These are phyloP conservation scores for Ogataea parapolymorpha DNA, from an alignment of 805 yeast genomes.

Conservation along the genomic window DNA sequence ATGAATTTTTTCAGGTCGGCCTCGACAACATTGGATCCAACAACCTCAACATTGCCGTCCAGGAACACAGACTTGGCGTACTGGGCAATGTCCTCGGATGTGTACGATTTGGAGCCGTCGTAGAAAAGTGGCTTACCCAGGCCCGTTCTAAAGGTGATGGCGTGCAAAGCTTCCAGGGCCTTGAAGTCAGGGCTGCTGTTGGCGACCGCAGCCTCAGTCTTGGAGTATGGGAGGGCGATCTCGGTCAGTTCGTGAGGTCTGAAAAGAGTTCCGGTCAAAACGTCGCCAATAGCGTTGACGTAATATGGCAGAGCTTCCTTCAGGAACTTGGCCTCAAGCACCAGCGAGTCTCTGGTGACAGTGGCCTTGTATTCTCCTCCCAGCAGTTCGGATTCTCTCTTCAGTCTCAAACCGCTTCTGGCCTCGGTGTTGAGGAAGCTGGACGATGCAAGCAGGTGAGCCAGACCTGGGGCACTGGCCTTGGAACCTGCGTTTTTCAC, in stretches of 20 bases:
- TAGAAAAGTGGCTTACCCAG: conserved; percentile 80
- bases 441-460: conserved; percentile 82
- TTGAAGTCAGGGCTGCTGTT: conserved; percentile 47
- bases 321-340: conserved; percentile 77
- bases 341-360: conserved; percentile 81
- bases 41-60: conserved; percentile 65
- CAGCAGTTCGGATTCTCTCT: conserved; percentile 90
- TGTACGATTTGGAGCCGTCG: conserved; percentile 56
- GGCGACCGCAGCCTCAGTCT: conserved; percentile 57
- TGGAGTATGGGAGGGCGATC: conserved; percentile 75
- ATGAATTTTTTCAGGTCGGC: conserved; percentile 68
- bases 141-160: conserved; percentile 79
- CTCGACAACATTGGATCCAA: conserved; percentile 70
- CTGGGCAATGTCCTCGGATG: conserved; percentile 60
- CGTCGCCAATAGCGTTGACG: conserved; percentile 79
- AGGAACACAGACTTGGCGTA: conserved; percentile 69
- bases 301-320: conserved; percentile 88
- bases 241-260: conserved; percentile 83
- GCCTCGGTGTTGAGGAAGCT: conserved; percentile 77
- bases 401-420: conserved; percentile 87
- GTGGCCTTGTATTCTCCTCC: conserved; percentile 75
- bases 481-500: conserved; percentile 85
- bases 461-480: conserved; percentile 66
- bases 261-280: conserved; percentile 65
- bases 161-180: conserved; percentile 78